These are phyloP conservation scores for Chiua sp. DNA, from an alignment of 1,284 basidiomycete genomes.

Conservation along the genomic window DNA sequence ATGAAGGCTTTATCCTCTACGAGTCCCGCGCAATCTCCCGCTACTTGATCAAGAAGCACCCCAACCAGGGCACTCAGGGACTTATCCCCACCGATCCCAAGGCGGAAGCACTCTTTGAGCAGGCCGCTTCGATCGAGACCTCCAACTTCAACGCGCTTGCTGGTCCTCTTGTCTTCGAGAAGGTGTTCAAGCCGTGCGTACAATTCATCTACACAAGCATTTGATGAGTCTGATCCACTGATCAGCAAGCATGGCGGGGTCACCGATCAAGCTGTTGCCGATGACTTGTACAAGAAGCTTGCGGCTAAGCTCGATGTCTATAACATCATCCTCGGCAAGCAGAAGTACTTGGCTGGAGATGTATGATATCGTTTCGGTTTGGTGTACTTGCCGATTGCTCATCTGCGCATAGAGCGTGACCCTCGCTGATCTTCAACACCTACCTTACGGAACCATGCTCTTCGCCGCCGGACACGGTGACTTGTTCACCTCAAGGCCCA, in stretches of 20 bases:
- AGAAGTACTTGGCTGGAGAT: constrained; percentile 55
- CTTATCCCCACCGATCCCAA: constrained; percentile 40
- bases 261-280: constrained; percentile 35
- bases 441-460: constrained; percentile 46
- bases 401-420: constrained; percentile 43
- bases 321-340: constrained; percentile 50
- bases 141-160: constrained; percentile 38
- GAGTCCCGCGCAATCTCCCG: constrained; percentile 61
- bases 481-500: constrained; percentile 22
- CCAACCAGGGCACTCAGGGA: constrained; percentile 39
- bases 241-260: constrained; percentile 7
- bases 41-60: constrained; percentile 53
- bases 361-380: constrained; percentile 30
- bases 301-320: constrained; percentile 47
- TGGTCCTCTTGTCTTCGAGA: constrained; percentile 31
- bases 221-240: background rate
- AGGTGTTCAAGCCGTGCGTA: constrained; percentile 42
- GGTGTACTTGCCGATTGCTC: constrained; percentile 8
- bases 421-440: constrained; percentile 58
- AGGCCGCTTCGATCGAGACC: constrained; percentile 32
- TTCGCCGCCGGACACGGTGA: background rate
- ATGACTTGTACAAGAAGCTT: constrained; percentile 32
- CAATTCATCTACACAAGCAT: constrained; percentile 6
- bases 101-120: constrained; percentile 38
- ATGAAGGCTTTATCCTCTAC: constrained; percentile 52